Conservation (phyloP, 1,284 basidiomycete genomes). For the Erythrobasidium hasegawianum region DNA sequence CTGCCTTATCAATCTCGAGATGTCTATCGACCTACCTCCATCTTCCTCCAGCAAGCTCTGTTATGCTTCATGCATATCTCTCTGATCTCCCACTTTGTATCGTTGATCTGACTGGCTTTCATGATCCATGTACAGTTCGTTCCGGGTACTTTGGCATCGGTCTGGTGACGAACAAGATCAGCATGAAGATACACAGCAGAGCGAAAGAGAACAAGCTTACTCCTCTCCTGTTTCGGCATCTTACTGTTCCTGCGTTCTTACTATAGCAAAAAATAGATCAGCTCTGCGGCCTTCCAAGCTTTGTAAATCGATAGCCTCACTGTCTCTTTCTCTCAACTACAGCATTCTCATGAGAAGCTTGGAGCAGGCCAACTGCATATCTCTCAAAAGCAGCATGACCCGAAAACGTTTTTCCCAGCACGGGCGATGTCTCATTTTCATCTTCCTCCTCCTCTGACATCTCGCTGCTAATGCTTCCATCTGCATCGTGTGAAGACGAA, state of each 20-base stretch:
- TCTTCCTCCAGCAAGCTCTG: neutral
- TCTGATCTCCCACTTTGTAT: neutral
- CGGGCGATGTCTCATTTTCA: too few species aligned
- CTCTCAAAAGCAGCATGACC: constrained; percentile 9
- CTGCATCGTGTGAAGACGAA: too few species aligned
- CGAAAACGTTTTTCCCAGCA: neutral
- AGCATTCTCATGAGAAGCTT: constrained; percentile 3
- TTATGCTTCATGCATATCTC: neutral
- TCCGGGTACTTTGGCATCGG: neutral
- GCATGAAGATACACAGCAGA: neutral
- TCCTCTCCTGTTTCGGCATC: constrained; percentile 18
- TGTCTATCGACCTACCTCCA: neutral
- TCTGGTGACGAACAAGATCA: neutral
- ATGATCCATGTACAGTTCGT: too few species aligned
- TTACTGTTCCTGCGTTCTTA: constrained; percentile 6
- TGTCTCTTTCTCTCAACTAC: constrained; percentile 24
- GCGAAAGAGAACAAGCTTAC: neutral
- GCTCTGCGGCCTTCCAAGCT: neutral
- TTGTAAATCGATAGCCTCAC: too few species aligned
- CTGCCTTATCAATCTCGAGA: too few species aligned
- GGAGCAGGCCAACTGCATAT: neutral
- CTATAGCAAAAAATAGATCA: neutral
- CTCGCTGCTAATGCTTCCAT: too few species aligned
- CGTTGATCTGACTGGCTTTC: neutral
- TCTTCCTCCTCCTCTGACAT: too few species aligned